Evolutionary conservation across 768 basidiomycete genomes (phyloP), one percentile per base, ranked within the genome.

Genomic region (Tricholoma saponaceum): DNA sequence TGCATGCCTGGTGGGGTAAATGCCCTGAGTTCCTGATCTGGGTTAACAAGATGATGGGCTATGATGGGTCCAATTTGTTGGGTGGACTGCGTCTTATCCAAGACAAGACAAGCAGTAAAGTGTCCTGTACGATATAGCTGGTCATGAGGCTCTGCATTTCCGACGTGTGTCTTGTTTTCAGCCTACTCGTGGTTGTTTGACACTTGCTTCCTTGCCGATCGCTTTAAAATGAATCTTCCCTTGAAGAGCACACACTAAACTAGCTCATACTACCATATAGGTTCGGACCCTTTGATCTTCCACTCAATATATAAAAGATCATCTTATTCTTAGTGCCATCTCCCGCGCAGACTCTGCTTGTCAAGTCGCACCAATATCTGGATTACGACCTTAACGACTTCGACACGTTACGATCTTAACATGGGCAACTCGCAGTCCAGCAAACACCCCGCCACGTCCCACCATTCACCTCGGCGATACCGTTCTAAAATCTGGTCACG

Each of bases 401-500:
- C 30, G 50, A 30, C 54, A 52, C 37, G 50, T 54, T 50, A 52
- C 46, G 57, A 55, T 26, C 14, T n/a, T 49, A 8, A 8, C 46
- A 74, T 75, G 74, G 72, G 73, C 39, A 72, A 71, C 64, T 66
- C 70, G 18, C 67, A 68, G 26, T 70, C 72, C 6, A 54, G 58
- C 43, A 62, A 56, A 30, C 54, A 62, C 53, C 55, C 59, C 37
- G 61, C 52, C 47, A 67, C 67, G 41, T 13, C 56, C 13, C 60
- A 57, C n/a, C 61, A 53, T 49, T 59, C 64, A 23, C 67, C 73
- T 55, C 62, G 57, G 44, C 68, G 67, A 44, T 71, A 73, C 62
- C 73, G 71, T 62, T 76, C 75, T 16, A 62, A 66, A 25, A 55
- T 72, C 37, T 69, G 76, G 41, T 70, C 80, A 52, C 76, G 71